These are phyloP conservation scores for Malus hybrid DNA, from an alignment of 331 rosid species.

Conservation along the genomic window DNA sequence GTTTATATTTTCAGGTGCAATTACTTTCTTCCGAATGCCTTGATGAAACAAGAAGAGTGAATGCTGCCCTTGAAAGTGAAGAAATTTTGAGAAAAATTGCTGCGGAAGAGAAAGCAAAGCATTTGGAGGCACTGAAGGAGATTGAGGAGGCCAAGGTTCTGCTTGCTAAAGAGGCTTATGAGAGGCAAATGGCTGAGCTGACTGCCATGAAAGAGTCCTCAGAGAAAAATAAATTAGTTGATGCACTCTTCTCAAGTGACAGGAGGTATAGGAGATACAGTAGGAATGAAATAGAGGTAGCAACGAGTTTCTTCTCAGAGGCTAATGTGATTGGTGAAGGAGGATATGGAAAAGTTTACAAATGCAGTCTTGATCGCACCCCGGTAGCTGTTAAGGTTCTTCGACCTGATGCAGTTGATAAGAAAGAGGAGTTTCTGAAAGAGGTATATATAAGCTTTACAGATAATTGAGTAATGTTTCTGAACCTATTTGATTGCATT, in stretches of 20 bases:
- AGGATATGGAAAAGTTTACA: slow-evolving; percentile 94
- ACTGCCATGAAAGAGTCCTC: slow-evolving; percentile 58
- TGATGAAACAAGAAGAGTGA: slow-evolving; percentile 62
- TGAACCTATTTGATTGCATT: slow-evolving; percentile 13
- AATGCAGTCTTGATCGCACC: slow-evolving; percentile 84
- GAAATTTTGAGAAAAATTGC: slow-evolving; percentile 63
- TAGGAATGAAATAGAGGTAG: slow-evolving; percentile 66
- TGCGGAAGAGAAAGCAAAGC: slow-evolving; percentile 70
- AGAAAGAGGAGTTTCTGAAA: slow-evolving; percentile 81
- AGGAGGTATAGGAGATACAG: slow-evolving; percentile 75
- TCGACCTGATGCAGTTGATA: slow-evolving; percentile 39
- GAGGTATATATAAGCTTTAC: slow-evolving; percentile 44
- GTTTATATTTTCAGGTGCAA: slow-evolving; percentile 43
- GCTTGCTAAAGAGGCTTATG: slow-evolving; percentile 71
- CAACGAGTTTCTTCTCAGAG: slow-evolving; percentile 53
- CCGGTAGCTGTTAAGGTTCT: slow-evolving; percentile 88
- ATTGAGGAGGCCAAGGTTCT: slow-evolving; percentile 61
- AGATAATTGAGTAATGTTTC: background rate
- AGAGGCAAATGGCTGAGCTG: slow-evolving; percentile 75
- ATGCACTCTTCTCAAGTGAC: slow-evolving; percentile 60
- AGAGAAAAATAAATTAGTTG: slow-evolving; percentile 63
- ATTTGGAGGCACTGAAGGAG: slow-evolving; percentile 62
- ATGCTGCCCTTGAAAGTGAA: slow-evolving; percentile 64
- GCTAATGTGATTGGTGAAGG: slow-evolving; percentile 78
- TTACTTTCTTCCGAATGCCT: slow-evolving; percentile 68